phyloP scores from a whole-genome alignment of 495 filamentous ascomycete genomes.

The Daldinia grandis region DNA sequence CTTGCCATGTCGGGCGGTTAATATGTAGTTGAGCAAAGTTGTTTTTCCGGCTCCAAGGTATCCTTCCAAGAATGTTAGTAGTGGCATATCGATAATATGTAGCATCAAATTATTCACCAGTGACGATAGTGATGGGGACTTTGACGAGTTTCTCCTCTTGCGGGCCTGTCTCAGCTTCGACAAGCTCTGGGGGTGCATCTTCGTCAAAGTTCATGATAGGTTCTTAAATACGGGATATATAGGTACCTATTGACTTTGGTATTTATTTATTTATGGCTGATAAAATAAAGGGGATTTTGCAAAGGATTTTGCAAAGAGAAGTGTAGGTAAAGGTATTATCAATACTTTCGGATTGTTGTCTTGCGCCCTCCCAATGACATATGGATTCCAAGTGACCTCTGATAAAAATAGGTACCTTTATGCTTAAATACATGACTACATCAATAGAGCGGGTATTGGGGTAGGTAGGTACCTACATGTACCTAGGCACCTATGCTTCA shows the following conservation, averaged over 20 bases:
- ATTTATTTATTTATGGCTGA: background rate
- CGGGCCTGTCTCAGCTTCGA: slow-evolving; percentile 59
- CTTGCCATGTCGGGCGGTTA: slow-evolving; percentile 93
- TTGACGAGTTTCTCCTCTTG: slow-evolving; percentile 64
- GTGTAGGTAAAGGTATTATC: background rate
- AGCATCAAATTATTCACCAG: slow-evolving; percentile 66
- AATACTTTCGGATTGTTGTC: background rate
- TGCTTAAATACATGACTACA: background rate
- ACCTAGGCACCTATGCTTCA: no score
- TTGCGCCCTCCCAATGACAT: slow-evolving; percentile 30
- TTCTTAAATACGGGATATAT: background rate
- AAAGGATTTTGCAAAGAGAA: background rate
- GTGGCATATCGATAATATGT: background rate
- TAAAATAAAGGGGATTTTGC: background rate
- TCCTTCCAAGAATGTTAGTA: slow-evolving; percentile 49
- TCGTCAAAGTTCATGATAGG: slow-evolving; percentile 64
- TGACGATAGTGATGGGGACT: slow-evolving; percentile 95
- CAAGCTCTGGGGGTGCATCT: slow-evolving; percentile 76
- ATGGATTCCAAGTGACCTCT: background rate
- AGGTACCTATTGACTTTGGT: background rate
- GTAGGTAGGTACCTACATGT: no score
- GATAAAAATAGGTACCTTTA: slow-evolving; percentile 7
- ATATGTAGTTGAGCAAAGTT: slow-evolving; percentile 93
- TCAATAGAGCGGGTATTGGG: background rate
- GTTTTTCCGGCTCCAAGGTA: slow-evolving; percentile 97